Conservation (phyloP, 306 rosid genomes). For the Inga laurina region DNA sequence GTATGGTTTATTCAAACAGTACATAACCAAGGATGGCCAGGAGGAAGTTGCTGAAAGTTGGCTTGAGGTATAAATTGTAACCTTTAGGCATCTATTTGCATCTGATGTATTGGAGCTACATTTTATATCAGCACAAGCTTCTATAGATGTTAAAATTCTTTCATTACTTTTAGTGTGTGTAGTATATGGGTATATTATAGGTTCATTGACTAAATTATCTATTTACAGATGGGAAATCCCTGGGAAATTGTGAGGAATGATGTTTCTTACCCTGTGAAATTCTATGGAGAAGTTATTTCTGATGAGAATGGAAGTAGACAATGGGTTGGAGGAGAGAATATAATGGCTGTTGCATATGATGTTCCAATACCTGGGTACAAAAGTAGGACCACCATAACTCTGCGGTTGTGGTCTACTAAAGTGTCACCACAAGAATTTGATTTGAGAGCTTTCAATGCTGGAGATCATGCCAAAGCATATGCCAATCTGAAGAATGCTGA, state of each 20-base stretch:
- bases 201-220: conserved; percentile 26
- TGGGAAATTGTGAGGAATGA: conserved; percentile 91
- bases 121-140: not conserved
- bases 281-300: conserved; percentile 68
- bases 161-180: conserved; percentile 2
- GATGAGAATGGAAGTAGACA: conserved; percentile 65
- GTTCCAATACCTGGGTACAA: conserved; percentile 97
- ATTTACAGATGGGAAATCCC: conserved; percentile 84
- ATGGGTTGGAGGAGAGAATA: conserved; percentile 94
- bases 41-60: conserved; percentile 94
- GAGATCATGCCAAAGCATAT: conserved; percentile 79
- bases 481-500: conserved; percentile 77
- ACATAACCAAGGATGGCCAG: conserved; percentile 82
- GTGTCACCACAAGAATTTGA: conserved; percentile 73
- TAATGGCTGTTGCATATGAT: conserved; percentile 86
- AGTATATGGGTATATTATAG: conserved; percentile 22
- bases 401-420: conserved; percentile 93
- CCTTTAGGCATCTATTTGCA: not conserved
- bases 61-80: conserved; percentile 73
- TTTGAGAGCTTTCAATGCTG: conserved; percentile 70
- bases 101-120: not conserved
- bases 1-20: conserved; percentile 91
- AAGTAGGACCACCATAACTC: conserved; percentile 78
- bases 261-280: conserved; percentile 75
- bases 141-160: conserved; percentile 13